These are phyloP conservation scores for Botrytis elliptica DNA, from an alignment of 2,329 filamentous ascomycete genomes.

Conservation along the genomic window DNA sequence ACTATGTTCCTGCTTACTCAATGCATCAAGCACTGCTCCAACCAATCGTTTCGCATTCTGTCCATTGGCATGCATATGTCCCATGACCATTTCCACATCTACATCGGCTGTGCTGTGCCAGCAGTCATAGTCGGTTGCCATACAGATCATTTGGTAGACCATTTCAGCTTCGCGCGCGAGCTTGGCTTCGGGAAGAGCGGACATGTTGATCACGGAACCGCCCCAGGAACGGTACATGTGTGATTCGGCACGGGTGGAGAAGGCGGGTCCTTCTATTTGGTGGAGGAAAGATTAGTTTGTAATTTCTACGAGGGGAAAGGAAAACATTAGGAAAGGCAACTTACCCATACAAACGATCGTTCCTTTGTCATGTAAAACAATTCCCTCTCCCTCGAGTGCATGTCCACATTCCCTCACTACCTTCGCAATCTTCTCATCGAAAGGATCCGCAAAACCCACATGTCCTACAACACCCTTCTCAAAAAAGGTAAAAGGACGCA, in stretches of 20 bases:
- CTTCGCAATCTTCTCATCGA: conserved; percentile 74
- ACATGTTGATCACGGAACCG: conserved; percentile 98
- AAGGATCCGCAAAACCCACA: conserved; percentile 93
- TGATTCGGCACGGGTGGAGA: conserved; percentile 93
- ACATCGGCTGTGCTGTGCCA: conserved; percentile 85
- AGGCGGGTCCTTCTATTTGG: conserved; percentile 80
- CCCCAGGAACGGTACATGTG: conserved; percentile 95
- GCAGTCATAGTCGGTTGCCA: conserved; percentile 99
- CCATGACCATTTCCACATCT: conserved; percentile 95
- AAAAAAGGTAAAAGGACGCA: conserved; percentile 94
- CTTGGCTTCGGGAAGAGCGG: conserved; percentile 90
- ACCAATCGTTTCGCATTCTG: conserved; percentile 84
- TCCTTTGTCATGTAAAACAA: conserved; percentile 79
- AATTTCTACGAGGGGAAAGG: fast-evolving
- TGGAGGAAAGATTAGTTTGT: background rate
- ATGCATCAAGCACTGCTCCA: conserved; percentile 80
- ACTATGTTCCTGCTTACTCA: conserved; percentile 72
- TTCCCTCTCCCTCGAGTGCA: conserved; percentile 76
- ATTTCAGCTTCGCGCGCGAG: conserved; percentile 95
- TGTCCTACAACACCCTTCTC: conserved; percentile 89
- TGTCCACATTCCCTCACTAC: conserved; percentile 76
- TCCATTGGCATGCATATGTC: conserved; percentile 90
- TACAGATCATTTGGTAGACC: conserved; percentile 97
- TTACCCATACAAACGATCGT: conserved; percentile 87
- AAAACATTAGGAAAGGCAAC: background rate